Evolutionary conservation across 345 rosid species (phyloP), one percentile per base, ranked within the genome.

Genomic region (Eutrema japonicum): DNA sequence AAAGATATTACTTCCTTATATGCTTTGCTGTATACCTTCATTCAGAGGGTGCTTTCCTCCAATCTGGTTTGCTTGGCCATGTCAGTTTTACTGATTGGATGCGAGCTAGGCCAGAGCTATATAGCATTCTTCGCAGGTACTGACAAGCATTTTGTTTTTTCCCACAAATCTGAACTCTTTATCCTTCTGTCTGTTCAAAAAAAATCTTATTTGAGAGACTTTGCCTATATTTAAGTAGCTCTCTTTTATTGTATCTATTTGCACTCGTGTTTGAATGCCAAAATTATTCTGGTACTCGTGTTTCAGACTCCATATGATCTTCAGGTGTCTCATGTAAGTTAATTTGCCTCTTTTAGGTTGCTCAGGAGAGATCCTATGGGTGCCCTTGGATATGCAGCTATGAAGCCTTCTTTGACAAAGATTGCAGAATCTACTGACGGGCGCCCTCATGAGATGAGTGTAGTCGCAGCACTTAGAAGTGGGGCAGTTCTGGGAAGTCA

Each of bases 281-380:
- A 33, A 49, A 33, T 40, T 38, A 53, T 14, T n/a, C n/a, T 60
- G 22, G 29, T 37, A 55, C 43, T 66, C 14, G 32, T 57, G 61
- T 40, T 41, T 36, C 16, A 45, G 33, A 47, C 53, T 62, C 26
- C 62, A 35, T 22, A 32, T 54, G 27, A 48, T 76, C 40, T 64
- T 64, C 16, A 77, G 55, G 12, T 50, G 58, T 72, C 64, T 71
- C 43, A 77, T 52, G 38, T 68, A 53, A 46, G 57, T 73, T 60
- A 35, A 42, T 73, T 32, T 69, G 22, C 60, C 61, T 55, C 49
- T 64, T 71, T 72, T 83, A 95, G 97, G 79, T 87, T 95, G 85
- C 93, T 95, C 27, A 80, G 99, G 78, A 88, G 99, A 83, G 88
- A 95, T 82, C 99, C 99, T 30, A 91, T 91, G 99, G 99, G 97